Conservation (phyloP, 371 early-diverging fungal species). For the Saksenaea oblongispora region DNA sequence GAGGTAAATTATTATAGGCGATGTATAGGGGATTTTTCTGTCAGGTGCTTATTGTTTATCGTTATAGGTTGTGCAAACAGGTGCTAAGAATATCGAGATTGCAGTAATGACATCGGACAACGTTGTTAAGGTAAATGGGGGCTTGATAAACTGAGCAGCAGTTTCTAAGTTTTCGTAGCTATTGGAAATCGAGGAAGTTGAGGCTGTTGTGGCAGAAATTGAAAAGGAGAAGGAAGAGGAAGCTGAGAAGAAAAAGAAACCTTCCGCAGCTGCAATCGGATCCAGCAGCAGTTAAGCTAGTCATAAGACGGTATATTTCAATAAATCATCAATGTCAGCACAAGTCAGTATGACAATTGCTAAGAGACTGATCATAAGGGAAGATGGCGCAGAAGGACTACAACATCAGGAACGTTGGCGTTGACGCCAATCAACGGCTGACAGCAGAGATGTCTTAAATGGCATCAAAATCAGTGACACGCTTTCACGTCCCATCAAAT, state of each 20-base stretch:
- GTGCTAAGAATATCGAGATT: conserved; percentile 98
- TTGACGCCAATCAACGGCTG: too few relatives aligned
- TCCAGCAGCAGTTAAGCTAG: conserved; percentile 29
- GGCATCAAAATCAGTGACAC: too few relatives aligned
- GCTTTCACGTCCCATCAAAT: too few relatives aligned
- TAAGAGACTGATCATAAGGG: too few relatives aligned
- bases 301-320: background rate
- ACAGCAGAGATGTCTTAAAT: too few relatives aligned
- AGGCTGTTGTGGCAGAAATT: conserved; percentile 81
- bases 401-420: too few relatives aligned
- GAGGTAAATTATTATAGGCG: conserved; percentile 63
- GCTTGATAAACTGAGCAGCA: background rate
- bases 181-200: conserved; percentile 82
- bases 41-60: background rate
- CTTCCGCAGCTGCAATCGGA: conserved; percentile 23
- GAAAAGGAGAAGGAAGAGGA: conserved; percentile 94
- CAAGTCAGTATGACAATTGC: too few relatives aligned
- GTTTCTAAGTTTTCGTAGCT: conserved; percentile 35
- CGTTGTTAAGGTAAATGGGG: conserved; percentile 60
- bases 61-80: conserved; percentile 92
- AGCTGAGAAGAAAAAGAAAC: conserved; percentile 77
- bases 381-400: too few relatives aligned
- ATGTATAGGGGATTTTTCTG: background rate
- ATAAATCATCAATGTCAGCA: too few relatives aligned
- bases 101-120: conserved; percentile 84